Evolutionary conservation across 371 early-diverging fungal genomes (phyloP).

Genomic region (Circinella minor): DNA sequence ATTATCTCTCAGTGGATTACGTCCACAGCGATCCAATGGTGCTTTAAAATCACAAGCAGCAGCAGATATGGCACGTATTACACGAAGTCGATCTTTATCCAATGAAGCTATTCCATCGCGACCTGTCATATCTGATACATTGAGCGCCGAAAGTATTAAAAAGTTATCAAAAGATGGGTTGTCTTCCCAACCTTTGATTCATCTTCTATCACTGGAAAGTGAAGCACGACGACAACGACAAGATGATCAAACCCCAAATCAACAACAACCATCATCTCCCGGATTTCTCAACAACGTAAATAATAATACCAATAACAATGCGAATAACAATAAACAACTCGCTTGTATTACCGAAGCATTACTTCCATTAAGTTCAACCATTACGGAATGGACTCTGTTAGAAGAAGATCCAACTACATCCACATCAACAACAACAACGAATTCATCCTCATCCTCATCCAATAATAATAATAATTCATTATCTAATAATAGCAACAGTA

Average conservation of each 20-base stretch:
- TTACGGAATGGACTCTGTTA: conserved; percentile 4
- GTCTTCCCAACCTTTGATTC: conserved; percentile 29
- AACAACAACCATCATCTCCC: not conserved
- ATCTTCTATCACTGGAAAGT: conserved; percentile 31
- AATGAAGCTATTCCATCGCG: conserved; percentile 15
- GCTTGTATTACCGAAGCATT: not conserved
- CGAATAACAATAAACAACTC: not conserved
- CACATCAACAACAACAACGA: not conserved
- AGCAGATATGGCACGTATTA: conserved; percentile 8
- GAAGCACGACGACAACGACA: conserved; percentile 26
- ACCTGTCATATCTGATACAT: conserved; percentile 12
- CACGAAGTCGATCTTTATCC: conserved; percentile 21
- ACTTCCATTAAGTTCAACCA: not conserved
- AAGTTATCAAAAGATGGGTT: conserved; percentile 17
- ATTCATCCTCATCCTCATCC: not conserved
- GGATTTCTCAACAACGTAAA: not conserved
- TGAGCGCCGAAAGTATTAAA: conserved; percentile 17
- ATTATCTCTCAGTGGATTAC: conserved; percentile 25
- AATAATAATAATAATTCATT: no score
- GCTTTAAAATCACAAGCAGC: conserved; percentile 12
- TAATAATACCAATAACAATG: not conserved
- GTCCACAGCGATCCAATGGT: conserved; percentile 26
- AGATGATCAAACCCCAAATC: conserved; percentile 11
- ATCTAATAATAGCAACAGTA: no score
- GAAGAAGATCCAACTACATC: not conserved